Base-by-base conservation (phyloP, 495 filamentous ascomycete genomes). In the Mytilinidion resinicola region DNA sequence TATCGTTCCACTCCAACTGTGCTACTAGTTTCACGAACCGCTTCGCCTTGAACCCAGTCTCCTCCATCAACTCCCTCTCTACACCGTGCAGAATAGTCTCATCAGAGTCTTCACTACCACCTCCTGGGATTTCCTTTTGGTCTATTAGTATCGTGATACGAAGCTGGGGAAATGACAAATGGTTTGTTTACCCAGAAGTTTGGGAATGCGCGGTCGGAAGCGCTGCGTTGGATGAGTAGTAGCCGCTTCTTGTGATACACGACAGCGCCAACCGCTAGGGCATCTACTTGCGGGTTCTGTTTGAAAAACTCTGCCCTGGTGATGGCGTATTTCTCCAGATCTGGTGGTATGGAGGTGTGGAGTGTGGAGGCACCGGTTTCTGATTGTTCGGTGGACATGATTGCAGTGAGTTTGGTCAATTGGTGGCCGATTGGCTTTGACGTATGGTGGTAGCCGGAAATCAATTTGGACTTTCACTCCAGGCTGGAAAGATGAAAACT, bases 101-200 rank as follows among this genome's bases (percentile, higher is more conserved):
- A 53, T 83, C 81, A 9, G 74, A 71, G 36, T 54, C 52, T 59
- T 85, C 82, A 36, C 64, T 64, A 10, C 72, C 69, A 4, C 84
- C 84, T 1, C 84, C 82, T 1, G 83, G 83, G 0, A 79, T 67
- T 58, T 87, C 83, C 84, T 83, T 84, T 9, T 9, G 25, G 56
- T 63, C 5, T 49, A 11, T 53, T 15, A 41, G 34, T 30, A 30
- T 35, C 9, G 14, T 41, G 15, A 10, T 37, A 14, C 15, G 0
- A 7, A 15, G 20, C 9, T 19, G n/a, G 11, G 1, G 35, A 17
- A 7, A 15, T 14, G 55, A 8, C 15, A 51, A 25, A 34, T n/a
- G 8, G n/a, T n/a, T n/a, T 34, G 35, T 42, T 42, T 38, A 65
- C 63, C 59, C 65, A 64, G n/a, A 54, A 66, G 12, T 73, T 68